Conservation (phyloP, 257 asterid species). For the Capsicum rhomboideum region DNA sequence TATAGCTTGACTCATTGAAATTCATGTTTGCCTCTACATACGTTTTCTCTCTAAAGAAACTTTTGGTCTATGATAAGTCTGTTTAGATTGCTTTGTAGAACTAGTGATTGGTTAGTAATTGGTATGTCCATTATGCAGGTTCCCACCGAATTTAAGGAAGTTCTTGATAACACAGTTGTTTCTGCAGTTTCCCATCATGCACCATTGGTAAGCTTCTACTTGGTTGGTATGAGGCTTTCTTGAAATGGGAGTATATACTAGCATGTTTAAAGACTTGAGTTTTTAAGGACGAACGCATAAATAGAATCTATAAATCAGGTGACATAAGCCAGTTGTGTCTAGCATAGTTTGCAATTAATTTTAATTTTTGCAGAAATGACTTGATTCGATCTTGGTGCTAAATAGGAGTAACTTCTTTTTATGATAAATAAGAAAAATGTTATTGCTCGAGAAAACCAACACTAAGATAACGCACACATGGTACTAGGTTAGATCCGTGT, state of each 20-base stretch:
- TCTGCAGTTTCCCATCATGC: constrained; percentile 68
- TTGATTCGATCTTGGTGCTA: neutral
- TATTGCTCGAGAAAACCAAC: neutral
- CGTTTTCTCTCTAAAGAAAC: neutral
- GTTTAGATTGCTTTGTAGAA: neutral
- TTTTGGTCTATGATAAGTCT: neutral
- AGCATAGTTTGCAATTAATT: neutral
- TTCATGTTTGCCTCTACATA: neutral
- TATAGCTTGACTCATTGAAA: neutral
- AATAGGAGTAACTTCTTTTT: neutral
- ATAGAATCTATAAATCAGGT: neutral
- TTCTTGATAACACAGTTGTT: constrained; percentile 87
- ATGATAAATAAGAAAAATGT: neutral
- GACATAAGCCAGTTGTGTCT: neutral
- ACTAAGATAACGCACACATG: neutral
- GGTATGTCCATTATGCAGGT: constrained; percentile 43
- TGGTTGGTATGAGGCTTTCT: neutral
- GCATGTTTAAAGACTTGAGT: neutral
- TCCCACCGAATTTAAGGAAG: constrained; percentile 86
- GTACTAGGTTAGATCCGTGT: neutral
- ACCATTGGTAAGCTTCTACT: constrained; percentile 48
- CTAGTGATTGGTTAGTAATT: neutral
- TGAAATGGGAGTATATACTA: neutral
- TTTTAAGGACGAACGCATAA: neutral
- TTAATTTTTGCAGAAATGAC: neutral